Percentiles rank a stretch among this genome's conserved stretches.
phyloP scores from a whole-genome alignment of 805 yeast species.

The Spencermartinsiella europaea region DNA sequence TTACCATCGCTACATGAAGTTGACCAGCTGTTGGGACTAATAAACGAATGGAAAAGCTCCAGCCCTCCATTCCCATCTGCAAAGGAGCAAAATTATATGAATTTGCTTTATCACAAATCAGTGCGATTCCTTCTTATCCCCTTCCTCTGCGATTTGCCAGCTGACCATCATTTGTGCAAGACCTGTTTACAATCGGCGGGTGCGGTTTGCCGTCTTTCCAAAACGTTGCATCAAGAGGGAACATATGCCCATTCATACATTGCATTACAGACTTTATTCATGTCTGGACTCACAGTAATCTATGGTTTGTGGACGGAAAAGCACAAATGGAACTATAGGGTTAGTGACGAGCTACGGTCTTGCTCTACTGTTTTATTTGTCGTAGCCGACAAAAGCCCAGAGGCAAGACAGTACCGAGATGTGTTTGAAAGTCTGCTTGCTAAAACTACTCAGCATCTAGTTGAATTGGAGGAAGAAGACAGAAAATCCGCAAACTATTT shows the following conservation, averaged over 20 bases:
- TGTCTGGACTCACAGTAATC: slow-evolving; percentile 9
- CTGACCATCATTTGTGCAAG: neutral
- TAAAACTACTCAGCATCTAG: slow-evolving; percentile 7
- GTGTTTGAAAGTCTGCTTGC: slow-evolving; percentile 8
- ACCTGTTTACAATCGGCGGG: slow-evolving; percentile 7
- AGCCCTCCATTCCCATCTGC: slow-evolving; percentile 2
- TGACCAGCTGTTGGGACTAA: neutral
- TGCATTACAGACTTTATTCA: slow-evolving; percentile 10
- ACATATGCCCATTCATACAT: slow-evolving; percentile 7
- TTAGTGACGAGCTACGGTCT: slow-evolving; percentile 7
- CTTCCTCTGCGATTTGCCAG: neutral
- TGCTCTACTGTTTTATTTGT: slow-evolving; percentile 12
- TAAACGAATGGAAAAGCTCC: slow-evolving; percentile 3
- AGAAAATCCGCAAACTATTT: neutral
- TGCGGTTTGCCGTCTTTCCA: slow-evolving; percentile 4
- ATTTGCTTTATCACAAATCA: slow-evolving; percentile 7
- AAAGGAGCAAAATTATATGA: slow-evolving; percentile 8
- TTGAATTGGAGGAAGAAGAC: neutral
- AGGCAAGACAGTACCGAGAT: slow-evolving; percentile 5
- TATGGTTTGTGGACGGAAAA: slow-evolving; percentile 13
- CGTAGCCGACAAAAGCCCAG: slow-evolving; percentile 6
- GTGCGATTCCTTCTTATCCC: slow-evolving; percentile 6
- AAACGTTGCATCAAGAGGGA: slow-evolving; percentile 7
- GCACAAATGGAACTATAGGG: slow-evolving; percentile 5
- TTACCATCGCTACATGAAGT: slow-evolving; percentile 2